Percentiles rank a stretch among this genome's conserved stretches.
phyloP scores from a whole-genome alignment of 148 eudicot species.

The Camellia sinensis region DNA sequence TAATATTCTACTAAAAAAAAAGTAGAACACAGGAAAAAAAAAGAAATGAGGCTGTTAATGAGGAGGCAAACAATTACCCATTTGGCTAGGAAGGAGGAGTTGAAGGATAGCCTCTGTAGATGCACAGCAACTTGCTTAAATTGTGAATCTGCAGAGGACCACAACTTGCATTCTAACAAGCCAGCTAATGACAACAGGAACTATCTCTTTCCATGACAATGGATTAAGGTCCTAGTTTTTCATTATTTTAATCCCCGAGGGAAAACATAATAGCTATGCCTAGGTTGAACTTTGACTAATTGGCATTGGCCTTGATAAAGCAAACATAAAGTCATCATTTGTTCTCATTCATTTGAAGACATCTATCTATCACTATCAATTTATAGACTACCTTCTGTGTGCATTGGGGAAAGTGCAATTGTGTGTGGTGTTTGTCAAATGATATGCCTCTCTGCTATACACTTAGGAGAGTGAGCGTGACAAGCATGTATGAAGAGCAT shows the following conservation, averaged over 20 bases:
- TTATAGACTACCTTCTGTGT: neutral
- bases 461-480: neutral
- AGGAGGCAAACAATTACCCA: neutral
- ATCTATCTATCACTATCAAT: neutral
- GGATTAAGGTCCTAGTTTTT: neutral
- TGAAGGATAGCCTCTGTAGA: neutral
- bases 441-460: neutral
- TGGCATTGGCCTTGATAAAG: neutral
- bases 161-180: neutral
- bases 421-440: neutral
- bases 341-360: neutral
- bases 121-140: neutral
- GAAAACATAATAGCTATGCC: neutral
- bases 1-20: neutral
- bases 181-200: neutral
- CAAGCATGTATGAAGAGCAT: too few relatives aligned
- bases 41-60: neutral
- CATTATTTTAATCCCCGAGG: neutral
- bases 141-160: neutral
- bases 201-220: neutral
- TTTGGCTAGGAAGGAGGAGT: neutral
- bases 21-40: neutral
- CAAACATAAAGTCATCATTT: neutral
- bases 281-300: neutral
- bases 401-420: neutral